Evolutionary conservation across 1,139 yeast species (phyloP).

Genomic region (Candida labiduridarum): DNA sequence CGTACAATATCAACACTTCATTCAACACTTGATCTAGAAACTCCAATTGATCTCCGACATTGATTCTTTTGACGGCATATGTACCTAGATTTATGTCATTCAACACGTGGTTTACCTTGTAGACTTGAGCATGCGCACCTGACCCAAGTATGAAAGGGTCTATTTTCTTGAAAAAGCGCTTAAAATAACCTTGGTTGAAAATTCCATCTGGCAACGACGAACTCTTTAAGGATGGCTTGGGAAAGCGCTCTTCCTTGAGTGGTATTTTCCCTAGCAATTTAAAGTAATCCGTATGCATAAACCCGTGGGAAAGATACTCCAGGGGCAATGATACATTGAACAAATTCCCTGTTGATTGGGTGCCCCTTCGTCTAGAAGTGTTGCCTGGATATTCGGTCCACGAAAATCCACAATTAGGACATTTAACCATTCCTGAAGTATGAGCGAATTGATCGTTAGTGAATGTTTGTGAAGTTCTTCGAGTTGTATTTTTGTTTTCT

Average conservation of each 20-base stretch:
- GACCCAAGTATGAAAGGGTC: conserved; percentile 58
- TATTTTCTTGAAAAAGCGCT: conserved; percentile 60
- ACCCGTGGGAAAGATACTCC: conserved; percentile 19
- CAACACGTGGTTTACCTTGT: conserved; percentile 76
- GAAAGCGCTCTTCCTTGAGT: conserved; percentile 13
- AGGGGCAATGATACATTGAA: conserved; percentile 8
- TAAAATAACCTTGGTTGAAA: conserved; percentile 76
- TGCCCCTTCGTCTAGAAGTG: conserved; percentile 4
- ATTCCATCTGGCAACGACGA: conserved; percentile 36
- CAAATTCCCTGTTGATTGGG: conserved; percentile 3
- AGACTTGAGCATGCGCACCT: conserved; percentile 85
- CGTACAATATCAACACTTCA: conserved; percentile 71
- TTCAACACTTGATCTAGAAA: conserved; percentile 71
- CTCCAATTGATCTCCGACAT: conserved; percentile 73
- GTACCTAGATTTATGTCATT: conserved; percentile 73
- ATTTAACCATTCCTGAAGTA: conserved; percentile 17
- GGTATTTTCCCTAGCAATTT: conserved; percentile 37
- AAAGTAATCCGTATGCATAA: conserved; percentile 45
- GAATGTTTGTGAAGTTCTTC: conserved; percentile 7
- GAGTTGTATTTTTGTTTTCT: not conserved
- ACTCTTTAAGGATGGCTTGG: conserved; percentile 2
- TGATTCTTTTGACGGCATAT: conserved; percentile 82
- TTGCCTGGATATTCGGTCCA: conserved; percentile 22
- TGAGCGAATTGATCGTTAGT: conserved; percentile 8
- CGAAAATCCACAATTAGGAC: conserved; percentile 49